Base-by-base conservation (phyloP, 108 stramenopile species). In the Cyclotella baltica region DNA sequence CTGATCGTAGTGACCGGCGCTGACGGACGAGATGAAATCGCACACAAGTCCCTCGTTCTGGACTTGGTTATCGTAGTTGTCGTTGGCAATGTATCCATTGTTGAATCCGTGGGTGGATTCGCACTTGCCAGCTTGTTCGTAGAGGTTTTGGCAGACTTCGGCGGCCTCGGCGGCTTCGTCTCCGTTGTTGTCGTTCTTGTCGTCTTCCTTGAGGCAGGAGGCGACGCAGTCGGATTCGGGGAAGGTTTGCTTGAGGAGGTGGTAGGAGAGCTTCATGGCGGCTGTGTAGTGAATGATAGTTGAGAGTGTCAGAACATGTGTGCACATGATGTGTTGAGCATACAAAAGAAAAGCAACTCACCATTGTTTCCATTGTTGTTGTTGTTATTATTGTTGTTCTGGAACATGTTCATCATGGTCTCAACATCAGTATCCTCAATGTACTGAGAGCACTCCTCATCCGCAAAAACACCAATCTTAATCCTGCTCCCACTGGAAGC, bases 401-500 rank as follows among this genome's bases (percentile, higher is more conserved):
- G 28, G 30, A 31, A 58, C 57, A 58, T 58, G 29, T 71, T 69
- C 52, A 96, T 80, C 83, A 89, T 91, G 70, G 87, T 84, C 38
- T 93, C 88, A 51, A 93, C 83, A 64, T 91, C 89, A 74, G 80
- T 85, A 76, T 53, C 69, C 35, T 88, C 72, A 34, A 91, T 90
- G 28, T 69, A 77, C 36, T 68, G 47, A 53, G 72, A 75, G 81
- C 94, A 96, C 16, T 91, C 25, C 67, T 92, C 80, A 70, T 96
- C 94, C 15, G 81, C 79, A 66, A 93, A 96, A 58, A 96, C 83
- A 80, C 91, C 94, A 80, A 96, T 93, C 80, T 93, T 93, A 81
- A 96, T 93, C 70, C 93, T 90, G 80, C 68, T 68, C 75, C 94
- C 92, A 30, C 38, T 36, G 52, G 77, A 79, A 34, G 91, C 85